Percentiles rank a stretch among this genome's conserved stretches.
Evolutionary conservation across 768 basidiomycete species (phyloP).

Genomic region (Pleurotus eryngii): DNA sequence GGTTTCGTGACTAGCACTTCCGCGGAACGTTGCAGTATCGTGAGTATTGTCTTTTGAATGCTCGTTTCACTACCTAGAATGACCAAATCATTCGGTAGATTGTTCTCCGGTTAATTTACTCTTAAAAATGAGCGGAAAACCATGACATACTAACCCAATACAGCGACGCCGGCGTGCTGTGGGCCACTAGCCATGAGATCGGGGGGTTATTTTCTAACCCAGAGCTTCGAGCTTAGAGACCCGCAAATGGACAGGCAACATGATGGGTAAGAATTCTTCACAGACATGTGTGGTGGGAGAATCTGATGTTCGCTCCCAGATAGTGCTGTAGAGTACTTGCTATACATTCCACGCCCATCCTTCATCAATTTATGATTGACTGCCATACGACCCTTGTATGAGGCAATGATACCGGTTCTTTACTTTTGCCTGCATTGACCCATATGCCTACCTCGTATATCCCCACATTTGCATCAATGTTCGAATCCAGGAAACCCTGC

Average conservation of each 20-base stretch:
- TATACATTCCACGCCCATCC: not conserved
- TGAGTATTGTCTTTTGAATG: too few species aligned
- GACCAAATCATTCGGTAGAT: too few species aligned
- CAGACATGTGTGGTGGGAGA: not conserved
- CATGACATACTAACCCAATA: too few species aligned
- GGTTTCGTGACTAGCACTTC: too few species aligned
- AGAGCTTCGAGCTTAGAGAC: too few species aligned
- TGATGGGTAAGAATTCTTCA: not conserved
- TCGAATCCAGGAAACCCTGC: conserved; percentile 28
- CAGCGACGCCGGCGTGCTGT: too few species aligned
- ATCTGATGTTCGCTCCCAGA: not conserved
- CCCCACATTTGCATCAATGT: conserved; percentile 23
- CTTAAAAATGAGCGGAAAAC: too few species aligned
- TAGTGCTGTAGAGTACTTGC: not conserved
- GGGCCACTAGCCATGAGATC: not conserved
- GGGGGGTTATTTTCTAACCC: not conserved
- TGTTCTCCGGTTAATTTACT: too few species aligned
- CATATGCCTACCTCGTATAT: conserved; percentile 55
- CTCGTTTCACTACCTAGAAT: too few species aligned
- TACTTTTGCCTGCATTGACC: conserved; percentile 23
- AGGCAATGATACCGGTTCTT: conserved; percentile 38
- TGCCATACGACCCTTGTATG: conserved; percentile 50
- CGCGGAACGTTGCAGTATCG: too few species aligned
- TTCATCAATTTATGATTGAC: not conserved
- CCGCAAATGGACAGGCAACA: too few species aligned